Conservation (phyloP, 768 basidiomycete species). For the Omphalotus guepiniiformis region DNA sequence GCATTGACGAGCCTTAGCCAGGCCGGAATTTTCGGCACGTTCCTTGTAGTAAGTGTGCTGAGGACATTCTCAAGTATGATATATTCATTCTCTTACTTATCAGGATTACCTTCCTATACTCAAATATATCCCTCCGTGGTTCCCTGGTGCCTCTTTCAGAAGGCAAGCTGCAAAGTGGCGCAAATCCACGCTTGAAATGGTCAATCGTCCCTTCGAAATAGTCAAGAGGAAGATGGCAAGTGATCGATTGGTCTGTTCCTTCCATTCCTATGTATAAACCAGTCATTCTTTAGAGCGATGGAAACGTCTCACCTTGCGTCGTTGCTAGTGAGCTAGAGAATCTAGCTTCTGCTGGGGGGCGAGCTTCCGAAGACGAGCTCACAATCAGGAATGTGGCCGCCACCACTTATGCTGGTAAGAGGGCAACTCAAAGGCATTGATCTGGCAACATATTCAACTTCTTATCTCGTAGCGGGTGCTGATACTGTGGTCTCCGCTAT, state of each 20-base stretch:
- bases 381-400: constrained; percentile 39
- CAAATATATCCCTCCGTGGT: constrained; percentile 37
- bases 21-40: constrained; percentile 40
- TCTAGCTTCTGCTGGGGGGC: constrained; percentile 16
- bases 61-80: neutral
- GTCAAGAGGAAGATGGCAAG: constrained; percentile 32
- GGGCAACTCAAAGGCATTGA: neutral
- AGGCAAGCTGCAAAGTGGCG: constrained; percentile 35
- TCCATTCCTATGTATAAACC: neutral
- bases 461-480: constrained; percentile 20
- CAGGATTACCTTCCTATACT: constrained; percentile 31
- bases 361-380: constrained; percentile 27
- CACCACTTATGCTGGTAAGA: constrained; percentile 38
- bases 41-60: constrained; percentile 32
- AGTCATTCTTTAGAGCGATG: constrained; percentile 18
- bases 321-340: constrained; percentile 33
- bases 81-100: neutral
- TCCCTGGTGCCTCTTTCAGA: constrained; percentile 38
- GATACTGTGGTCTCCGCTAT: constrained; percentile 36
- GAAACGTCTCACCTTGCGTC: constrained; percentile 28
- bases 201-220: constrained; percentile 34
- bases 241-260: no score
- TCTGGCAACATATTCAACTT: neutral
- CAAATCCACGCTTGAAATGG: constrained; percentile 28
- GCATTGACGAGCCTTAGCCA: constrained; percentile 30